Evolutionary conservation across 805 yeast genomes (phyloP).

Genomic region (Schwanniomyces pseudopolymorphus): DNA sequence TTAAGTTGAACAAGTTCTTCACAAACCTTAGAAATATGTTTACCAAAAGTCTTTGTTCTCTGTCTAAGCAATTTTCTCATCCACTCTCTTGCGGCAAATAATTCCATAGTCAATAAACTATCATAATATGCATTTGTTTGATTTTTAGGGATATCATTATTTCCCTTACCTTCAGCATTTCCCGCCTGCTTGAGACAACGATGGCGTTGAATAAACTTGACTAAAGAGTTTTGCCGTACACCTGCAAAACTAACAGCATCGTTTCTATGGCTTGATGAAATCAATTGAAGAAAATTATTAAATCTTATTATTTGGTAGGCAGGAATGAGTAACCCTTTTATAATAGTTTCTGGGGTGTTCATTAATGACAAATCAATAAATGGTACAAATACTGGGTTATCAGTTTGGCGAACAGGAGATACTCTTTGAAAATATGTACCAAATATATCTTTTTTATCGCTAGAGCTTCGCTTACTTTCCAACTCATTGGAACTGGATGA

Average conservation of each 20-base stretch:
- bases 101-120: slow-evolving; percentile 28
- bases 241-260: slow-evolving; percentile 41
- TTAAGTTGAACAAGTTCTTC: slow-evolving; percentile 42
- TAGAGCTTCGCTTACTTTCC: not conserved
- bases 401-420: not conserved
- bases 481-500: not conserved
- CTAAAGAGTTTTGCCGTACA: slow-evolving; percentile 29
- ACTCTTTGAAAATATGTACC: not conserved
- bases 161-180: not conserved
- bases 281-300: slow-evolving; percentile 28
- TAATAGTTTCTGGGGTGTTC: slow-evolving; percentile 24
- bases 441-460: slow-evolving; percentile 4
- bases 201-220: slow-evolving; percentile 26
- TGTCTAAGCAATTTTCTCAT: slow-evolving; percentile 23
- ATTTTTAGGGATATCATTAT: slow-evolving; percentile 5
- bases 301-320: slow-evolving; percentile 29
- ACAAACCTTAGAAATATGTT: slow-evolving; percentile 7
- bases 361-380: slow-evolving; percentile 21
- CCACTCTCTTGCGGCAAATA: slow-evolving; percentile 25
- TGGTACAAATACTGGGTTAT: slow-evolving; percentile 17
- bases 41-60: slow-evolving; percentile 8
- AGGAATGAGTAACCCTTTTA: slow-evolving; percentile 22
- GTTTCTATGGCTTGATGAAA: slow-evolving; percentile 28
- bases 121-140: slow-evolving; percentile 22
- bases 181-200: not conserved